Evolutionary conservation across 2,329 filamentous ascomycete species (phyloP).

Genomic region (Stachybotrys elegans): DNA sequence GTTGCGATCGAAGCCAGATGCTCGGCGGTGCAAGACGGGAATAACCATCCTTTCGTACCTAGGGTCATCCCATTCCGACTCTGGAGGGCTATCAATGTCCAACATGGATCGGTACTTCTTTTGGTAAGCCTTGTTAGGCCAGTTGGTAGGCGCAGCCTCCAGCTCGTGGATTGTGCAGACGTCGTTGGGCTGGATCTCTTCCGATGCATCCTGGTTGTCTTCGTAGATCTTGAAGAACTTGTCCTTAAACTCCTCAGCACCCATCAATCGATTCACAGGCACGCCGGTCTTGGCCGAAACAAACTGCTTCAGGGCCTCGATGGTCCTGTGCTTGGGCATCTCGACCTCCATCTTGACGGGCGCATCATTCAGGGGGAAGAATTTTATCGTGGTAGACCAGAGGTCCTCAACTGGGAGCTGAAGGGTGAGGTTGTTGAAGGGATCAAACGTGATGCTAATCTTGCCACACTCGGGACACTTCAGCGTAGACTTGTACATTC

Average conservation of each 20-base stretch:
- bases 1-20: slow-evolving; percentile 22
- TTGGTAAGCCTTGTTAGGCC: slow-evolving; percentile 47
- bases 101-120: slow-evolving; percentile 48
- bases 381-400: slow-evolving; percentile 71
- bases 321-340: slow-evolving; percentile 68
- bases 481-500: slow-evolving; percentile 97
- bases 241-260: slow-evolving; percentile 74
- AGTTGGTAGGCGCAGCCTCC: slow-evolving; percentile 74
- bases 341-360: slow-evolving; percentile 74
- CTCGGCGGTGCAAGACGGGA: slow-evolving; percentile 61
- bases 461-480: slow-evolving; percentile 88
- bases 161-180: slow-evolving; percentile 71
- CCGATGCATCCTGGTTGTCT: slow-evolving; percentile 61
- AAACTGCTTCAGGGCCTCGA: slow-evolving; percentile 64
- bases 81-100: slow-evolving; percentile 34
- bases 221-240: slow-evolving; percentile 86
- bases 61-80: slow-evolving; percentile 54
- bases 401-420: slow-evolving; percentile 83
- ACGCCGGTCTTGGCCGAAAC: slow-evolving; percentile 65
- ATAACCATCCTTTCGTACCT: slow-evolving; percentile 64
- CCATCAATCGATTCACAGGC: slow-evolving; percentile 62
- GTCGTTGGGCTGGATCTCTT: slow-evolving; percentile 64
- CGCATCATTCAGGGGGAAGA: slow-evolving; percentile 67
- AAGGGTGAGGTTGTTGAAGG: slow-evolving; percentile 90
- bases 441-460: slow-evolving; percentile 97